Evolutionary conservation across 1,284 basidiomycete species (phyloP).

Genomic region (Cystobasidium slooffiae): DNA sequence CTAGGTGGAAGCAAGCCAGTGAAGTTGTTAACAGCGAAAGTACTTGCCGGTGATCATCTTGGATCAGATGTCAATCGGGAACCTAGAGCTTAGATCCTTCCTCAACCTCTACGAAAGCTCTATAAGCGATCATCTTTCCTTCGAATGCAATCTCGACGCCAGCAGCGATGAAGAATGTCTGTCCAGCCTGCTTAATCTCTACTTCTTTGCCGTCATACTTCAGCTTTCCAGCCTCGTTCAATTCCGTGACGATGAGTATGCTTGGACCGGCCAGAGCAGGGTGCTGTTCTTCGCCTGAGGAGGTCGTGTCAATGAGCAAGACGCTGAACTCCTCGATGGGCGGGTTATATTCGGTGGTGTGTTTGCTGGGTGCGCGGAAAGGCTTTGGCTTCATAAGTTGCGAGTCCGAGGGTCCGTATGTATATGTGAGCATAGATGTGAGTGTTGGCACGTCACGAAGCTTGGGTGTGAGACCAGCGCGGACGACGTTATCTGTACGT

Average conservation of each 20-base stretch:
- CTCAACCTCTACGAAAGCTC: slow-evolving; percentile 68
- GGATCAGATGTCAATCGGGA: background rate
- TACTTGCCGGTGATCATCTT: background rate
- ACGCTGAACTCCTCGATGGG: slow-evolving; percentile 95
- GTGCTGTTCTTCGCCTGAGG: slow-evolving; percentile 62
- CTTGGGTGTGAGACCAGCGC: slow-evolving; percentile 97
- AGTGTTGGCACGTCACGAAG: slow-evolving; percentile 90
- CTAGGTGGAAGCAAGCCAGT: background rate
- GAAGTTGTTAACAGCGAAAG: background rate
- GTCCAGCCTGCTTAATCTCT: slow-evolving; percentile 66
- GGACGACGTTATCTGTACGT: slow-evolving; percentile 85
- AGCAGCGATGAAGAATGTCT: slow-evolving; percentile 85
- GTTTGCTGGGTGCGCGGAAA: slow-evolving; percentile 41
- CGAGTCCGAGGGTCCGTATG: slow-evolving; percentile 67
- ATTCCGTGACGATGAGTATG: slow-evolving; percentile 75
- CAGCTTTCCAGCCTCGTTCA: slow-evolving; percentile 61
- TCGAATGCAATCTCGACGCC: slow-evolving; percentile 64
- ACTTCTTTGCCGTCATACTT: slow-evolving; percentile 49
- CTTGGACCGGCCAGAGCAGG: slow-evolving; percentile 77
- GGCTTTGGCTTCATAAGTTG: slow-evolving; percentile 64
- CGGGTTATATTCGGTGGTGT: slow-evolving; percentile 79
- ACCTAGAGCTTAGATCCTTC: slow-evolving; percentile 21
- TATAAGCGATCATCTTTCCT: slow-evolving; percentile 66
- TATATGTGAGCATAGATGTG: slow-evolving; percentile 85
- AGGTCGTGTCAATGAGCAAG: slow-evolving; percentile 65